Conservation (phyloP, 2,329 filamentous ascomycete genomes). For the Apiospora hydei region DNA sequence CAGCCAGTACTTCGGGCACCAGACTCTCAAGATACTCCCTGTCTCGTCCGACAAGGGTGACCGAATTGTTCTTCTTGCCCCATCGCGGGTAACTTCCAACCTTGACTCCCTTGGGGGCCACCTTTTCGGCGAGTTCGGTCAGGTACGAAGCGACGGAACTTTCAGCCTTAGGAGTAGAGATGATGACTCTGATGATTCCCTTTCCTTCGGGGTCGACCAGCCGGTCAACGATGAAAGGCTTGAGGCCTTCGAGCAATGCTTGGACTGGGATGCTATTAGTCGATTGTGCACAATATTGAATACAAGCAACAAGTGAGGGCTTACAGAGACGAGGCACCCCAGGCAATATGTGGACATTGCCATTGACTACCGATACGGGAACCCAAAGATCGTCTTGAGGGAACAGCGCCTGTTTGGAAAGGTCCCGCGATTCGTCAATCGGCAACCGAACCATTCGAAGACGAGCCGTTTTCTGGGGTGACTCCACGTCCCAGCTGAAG, state of each 20-base stretch:
- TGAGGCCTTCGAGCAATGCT: constrained; percentile 77
- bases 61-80: constrained; percentile 87
- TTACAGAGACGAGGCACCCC: constrained; percentile 83
- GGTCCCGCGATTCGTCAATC: constrained; percentile 69
- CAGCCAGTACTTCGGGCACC: constrained; percentile 77
- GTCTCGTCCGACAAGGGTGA: constrained; percentile 85
- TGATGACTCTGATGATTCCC: constrained; percentile 78
- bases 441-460: constrained; percentile 91
- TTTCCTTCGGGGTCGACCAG: constrained; percentile 82
- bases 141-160: constrained; percentile 85
- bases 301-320: constrained; percentile 34
- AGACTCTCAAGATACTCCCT: constrained; percentile 79
- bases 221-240: constrained; percentile 72
- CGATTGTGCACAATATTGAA: neutral
- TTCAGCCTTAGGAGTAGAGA: constrained; percentile 88
- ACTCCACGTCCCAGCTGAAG: constrained; percentile 87
- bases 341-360: constrained; percentile 91
- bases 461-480: constrained; percentile 79
- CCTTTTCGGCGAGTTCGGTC: constrained; percentile 77
- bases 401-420: constrained; percentile 79
- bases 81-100: constrained; percentile 95
- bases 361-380: constrained; percentile 86
- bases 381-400: constrained; percentile 87
- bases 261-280: constrained; percentile 60
- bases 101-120: constrained; percentile 81